Evolutionary conservation across 345 rosid species (phyloP), one percentile per base, ranked within the genome.

Genomic region (Gossypium australe): DNA sequence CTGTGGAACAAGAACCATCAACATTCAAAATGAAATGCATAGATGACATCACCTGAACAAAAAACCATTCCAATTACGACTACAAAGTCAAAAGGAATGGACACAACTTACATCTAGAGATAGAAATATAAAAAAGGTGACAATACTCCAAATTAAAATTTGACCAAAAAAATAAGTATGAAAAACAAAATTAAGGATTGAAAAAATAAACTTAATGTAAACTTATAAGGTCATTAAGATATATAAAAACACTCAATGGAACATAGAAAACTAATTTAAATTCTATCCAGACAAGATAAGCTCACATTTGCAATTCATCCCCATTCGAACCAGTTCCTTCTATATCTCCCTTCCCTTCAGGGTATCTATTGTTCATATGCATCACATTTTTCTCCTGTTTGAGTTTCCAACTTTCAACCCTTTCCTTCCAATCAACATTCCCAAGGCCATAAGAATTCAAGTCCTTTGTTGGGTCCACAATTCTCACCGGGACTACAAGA

Each of bases 241-340:
- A 75, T 11, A 41, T 4, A 61, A 44, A 55, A 29, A 38, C 45
- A 58, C 34, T 57, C 67, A 72, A 55, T 71, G 29, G 41, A 53
- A 11, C 2, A 72, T 11, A 47, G 68, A 9, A 76, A 69, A 69
- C 8, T 20, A 38, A 6, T 8, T 63, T 3, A 56, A 29, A n/a
- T n/a, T 44, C 22, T 10, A 47, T 47, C 14, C 51, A 47, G 51
- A 43, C 38, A 61, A 71, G 56, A 69, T 55, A n/a, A 77, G 84
- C 92, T 88, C 84, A 96, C 99, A 90, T 89, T 85, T 87, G 99
- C 75, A 96, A 89, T 78, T 92, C 97, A 84, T 96, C 99, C 45
- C 98, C 99, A 84, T 93, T 96, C 49, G 98, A 93, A 80, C 97
- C 99, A 73, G 98, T 93, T 77, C 97, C 97, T 86, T 96, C 99